Conservation (phyloP, 2,329 filamentous ascomycete genomes). For the Monosporascus sp. region DNA sequence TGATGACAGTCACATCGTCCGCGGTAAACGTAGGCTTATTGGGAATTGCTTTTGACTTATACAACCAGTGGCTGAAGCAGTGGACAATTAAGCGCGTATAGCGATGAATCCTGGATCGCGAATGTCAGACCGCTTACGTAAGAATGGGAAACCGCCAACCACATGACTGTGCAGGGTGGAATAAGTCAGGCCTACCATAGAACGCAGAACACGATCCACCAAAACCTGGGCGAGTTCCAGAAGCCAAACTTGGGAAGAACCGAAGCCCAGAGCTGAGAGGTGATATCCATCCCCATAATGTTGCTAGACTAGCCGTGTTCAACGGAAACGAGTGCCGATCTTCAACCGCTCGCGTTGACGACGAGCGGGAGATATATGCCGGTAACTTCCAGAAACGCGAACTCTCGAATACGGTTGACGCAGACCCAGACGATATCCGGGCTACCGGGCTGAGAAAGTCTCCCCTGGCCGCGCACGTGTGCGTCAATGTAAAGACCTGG, state of each 20-base stretch:
- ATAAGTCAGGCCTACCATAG: constrained; percentile 39
- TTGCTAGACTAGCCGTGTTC: background rate
- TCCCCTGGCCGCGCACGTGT: background rate
- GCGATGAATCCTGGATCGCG: constrained; percentile 65
- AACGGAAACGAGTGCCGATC: too few species aligned
- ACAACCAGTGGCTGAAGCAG: constrained; percentile 77
- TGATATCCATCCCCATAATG: constrained; percentile 16
- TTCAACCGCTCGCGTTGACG: too few species aligned
- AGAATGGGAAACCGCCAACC: constrained; percentile 13
- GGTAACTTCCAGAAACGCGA: too few species aligned
- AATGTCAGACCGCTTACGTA: constrained; percentile 14
- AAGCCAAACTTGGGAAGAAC: constrained; percentile 28
- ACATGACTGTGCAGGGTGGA: background rate
- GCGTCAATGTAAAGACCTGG: background rate
- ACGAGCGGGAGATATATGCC: too few species aligned
- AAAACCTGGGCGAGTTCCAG: constrained; percentile 40
- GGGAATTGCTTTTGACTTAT: constrained; percentile 78
- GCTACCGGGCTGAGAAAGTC: too few species aligned
- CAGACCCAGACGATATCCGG: too few species aligned
- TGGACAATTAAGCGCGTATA: constrained; percentile 84
- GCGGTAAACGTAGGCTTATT: constrained; percentile 73
- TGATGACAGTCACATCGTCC: constrained; percentile 87
- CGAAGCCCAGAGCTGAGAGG: constrained; percentile 9
- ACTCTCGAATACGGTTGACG: too few species aligned
- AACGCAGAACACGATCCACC: constrained; percentile 38